phyloP scores from a whole-genome alignment of 2,329 filamentous ascomycete species.

The Coleophoma cylindrospora region DNA sequence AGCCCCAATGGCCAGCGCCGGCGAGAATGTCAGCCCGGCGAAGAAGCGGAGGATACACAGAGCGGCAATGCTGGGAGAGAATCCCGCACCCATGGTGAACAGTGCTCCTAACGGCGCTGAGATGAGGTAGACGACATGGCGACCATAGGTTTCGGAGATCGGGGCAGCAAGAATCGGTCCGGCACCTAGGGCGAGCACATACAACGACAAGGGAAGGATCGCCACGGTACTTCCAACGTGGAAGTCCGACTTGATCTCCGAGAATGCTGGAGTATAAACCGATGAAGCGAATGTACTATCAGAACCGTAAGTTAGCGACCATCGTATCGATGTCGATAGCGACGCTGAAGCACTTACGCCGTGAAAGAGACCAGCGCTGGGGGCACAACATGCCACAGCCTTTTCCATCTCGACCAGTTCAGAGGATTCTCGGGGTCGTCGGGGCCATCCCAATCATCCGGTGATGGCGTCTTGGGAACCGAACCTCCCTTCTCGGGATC shows the following conservation, averaged over 20 bases:
- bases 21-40: slow-evolving; percentile 38
- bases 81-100: slow-evolving; percentile 54
- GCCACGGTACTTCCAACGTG: slow-evolving; percentile 47
- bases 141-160: slow-evolving; percentile 51
- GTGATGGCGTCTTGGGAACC: not conserved
- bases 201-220: slow-evolving; percentile 52
- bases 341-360: slow-evolving; percentile 12
- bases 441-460: slow-evolving; percentile 14
- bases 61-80: slow-evolving; percentile 44
- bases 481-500: not conserved
- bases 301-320: not conserved
- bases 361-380: slow-evolving; percentile 19
- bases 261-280: slow-evolving; percentile 43
- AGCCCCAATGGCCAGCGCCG: slow-evolving; percentile 42
- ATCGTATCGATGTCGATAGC: not conserved
- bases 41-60: slow-evolving; percentile 42
- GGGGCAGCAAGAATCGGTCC: slow-evolving; percentile 56
- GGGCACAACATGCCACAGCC: slow-evolving; percentile 13
- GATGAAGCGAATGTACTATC: slow-evolving; percentile 47
- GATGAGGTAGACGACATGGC: slow-evolving; percentile 45
- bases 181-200: slow-evolving; percentile 52
- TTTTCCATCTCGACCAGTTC: slow-evolving; percentile 18
- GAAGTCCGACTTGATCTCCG: slow-evolving; percentile 46
- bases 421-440: slow-evolving; percentile 20
- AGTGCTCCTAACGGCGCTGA: slow-evolving; percentile 42